Evolutionary conservation across 306 rosid species (phyloP).

Genomic region (Ammopiptanthus mongolicus): DNA sequence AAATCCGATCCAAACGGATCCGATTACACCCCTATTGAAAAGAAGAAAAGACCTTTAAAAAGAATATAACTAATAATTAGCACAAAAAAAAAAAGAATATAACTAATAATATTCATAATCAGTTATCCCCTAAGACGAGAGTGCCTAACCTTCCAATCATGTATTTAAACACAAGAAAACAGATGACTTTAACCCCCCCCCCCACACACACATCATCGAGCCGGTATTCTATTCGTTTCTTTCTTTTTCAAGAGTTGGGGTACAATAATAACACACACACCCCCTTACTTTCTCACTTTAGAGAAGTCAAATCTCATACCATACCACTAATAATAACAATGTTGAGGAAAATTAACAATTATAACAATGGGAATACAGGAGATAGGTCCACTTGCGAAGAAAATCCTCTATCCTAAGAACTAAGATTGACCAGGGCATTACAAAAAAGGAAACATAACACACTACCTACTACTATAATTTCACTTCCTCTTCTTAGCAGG

Average conservation of each 20-base stretch:
- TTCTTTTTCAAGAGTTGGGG: background rate
- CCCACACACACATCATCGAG: background rate
- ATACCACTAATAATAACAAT: background rate
- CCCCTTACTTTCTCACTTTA: too few relatives aligned
- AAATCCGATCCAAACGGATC: too few relatives aligned
- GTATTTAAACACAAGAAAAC: background rate
- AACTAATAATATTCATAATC: background rate
- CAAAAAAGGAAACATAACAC: background rate
- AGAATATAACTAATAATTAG: too few relatives aligned
- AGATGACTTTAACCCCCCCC: background rate
- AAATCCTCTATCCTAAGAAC: slow-evolving; percentile 30
- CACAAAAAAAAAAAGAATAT: too few relatives aligned
- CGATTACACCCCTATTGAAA: too few relatives aligned
- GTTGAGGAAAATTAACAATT: background rate
- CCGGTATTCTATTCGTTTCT: background rate
- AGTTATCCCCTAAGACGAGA: background rate
- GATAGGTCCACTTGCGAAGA: background rate
- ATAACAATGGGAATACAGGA: background rate
- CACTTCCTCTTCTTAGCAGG: slow-evolving; percentile 78
- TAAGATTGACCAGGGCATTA: slow-evolving; percentile 8
- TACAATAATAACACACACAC: background rate
- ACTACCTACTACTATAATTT: slow-evolving; percentile 8
- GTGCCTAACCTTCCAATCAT: background rate
- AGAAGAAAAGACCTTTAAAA: too few relatives aligned
- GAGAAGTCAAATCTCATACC: background rate